A percentile compares a stretch with the other conserved stretches of the same genome.
Conservation (phyloP, 371 early-diverging fungal genomes). For the Parasitella parasitica region DNA sequence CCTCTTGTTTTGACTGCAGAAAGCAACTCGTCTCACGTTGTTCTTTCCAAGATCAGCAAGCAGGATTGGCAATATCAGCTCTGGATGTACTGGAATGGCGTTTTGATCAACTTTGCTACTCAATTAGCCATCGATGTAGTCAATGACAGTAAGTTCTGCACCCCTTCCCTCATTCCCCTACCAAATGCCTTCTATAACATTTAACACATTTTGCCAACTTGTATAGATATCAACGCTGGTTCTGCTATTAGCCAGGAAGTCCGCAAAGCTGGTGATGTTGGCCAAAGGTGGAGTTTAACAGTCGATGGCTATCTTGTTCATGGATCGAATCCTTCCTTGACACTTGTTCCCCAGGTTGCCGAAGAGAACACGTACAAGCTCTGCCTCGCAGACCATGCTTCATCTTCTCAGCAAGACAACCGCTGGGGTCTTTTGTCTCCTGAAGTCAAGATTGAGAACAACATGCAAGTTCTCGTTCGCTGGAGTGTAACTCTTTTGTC, state of each 20-base stretch:
- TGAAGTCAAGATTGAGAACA: conserved; percentile 10
- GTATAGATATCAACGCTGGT: conserved; percentile 24
- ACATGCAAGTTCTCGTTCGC: conserved; percentile 11
- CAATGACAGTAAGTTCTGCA: conserved; percentile 22
- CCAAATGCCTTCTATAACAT: too few species aligned
- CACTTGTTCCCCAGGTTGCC: conserved; percentile 10
- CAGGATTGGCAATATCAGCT: conserved; percentile 46
- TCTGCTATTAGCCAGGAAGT: conserved; percentile 21
- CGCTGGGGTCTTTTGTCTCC: conserved; percentile 26
- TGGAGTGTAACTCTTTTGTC: conserved; percentile 16
- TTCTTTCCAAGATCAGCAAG: conserved; percentile 19
- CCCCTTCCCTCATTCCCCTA: too few species aligned
- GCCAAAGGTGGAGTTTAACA: conserved; percentile 34
- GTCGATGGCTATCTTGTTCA: conserved; percentile 22
- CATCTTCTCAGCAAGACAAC: conserved; percentile 4
- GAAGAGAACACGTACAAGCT: conserved; percentile 4
- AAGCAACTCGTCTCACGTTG: conserved; percentile 10
- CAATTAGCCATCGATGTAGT: conserved; percentile 41
- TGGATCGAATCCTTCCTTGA: conserved; percentile 13
- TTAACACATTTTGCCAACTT: too few species aligned
- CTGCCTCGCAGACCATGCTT: conserved; percentile 8
- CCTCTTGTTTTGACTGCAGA: conserved; percentile 40
- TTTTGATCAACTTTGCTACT: conserved; percentile 52
- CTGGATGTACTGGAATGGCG: conserved; percentile 54
- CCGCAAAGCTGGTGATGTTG: conserved; percentile 8